Base-by-base conservation (phyloP, 805 yeast species). In the Hanseniaspora singularis region DNA sequence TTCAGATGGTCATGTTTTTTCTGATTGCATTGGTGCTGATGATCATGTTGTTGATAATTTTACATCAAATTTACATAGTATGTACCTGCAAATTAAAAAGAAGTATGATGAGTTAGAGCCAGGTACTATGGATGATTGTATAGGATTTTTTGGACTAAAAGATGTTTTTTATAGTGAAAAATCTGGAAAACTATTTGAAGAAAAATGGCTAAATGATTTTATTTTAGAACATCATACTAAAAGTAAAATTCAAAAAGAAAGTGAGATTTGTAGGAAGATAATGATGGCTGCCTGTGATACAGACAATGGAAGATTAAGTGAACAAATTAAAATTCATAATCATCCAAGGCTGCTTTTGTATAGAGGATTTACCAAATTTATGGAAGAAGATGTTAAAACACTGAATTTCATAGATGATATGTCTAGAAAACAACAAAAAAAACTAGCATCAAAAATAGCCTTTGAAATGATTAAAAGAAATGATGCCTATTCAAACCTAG, bases 401-500 rank as follows among this genome's bases (percentile, higher is more conserved):
- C 68, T 74, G 46, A 62, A 69, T 5, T 59, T 57, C 38, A 67
- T 71, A 38, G 51, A 60, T 22, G 52, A 53, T 8, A 49, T 64
- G 39, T 72, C 79, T 0, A 69, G 65, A 44, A 73, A 72, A 57
- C 63, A 64, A 41, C 71, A 67, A 57, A 74, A 74, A 53, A 74
- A 72, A 57, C 58, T 65, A 20, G 69, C 72, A 16, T 65, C 78
- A 1, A 67, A 66, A 49, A 72, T 76, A 38, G 78, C 81, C 1
- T 76, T 74, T 57, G 79, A 76, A 55, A 76, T 76, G 81, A 76
- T 76, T 50, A 74, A 70, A 55, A 63, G 81, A 52, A 76, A 76
- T 55, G 81, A 76, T 54, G 81, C 81, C 1, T 76, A 76, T 55
- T 76, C 81, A 8, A 76, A 76, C 56, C 62, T 76, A 53, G 79